phyloP scores from a whole-genome alignment of 2,329 filamentous ascomycete species.

The Sporothrix pseudoabietina region DNA sequence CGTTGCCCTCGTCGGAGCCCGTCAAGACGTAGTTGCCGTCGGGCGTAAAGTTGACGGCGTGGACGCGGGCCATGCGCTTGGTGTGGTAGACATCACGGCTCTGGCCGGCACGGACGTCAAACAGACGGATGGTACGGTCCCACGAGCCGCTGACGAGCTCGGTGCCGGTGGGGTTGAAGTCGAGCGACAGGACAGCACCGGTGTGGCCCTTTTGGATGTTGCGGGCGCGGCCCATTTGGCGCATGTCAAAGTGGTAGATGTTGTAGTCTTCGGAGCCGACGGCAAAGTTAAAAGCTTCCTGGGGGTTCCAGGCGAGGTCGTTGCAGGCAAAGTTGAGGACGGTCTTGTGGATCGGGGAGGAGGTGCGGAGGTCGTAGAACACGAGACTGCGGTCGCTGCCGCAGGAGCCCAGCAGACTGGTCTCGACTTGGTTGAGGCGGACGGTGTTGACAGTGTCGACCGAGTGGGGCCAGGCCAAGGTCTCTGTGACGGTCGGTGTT shows the following conservation, averaged over 20 bases:
- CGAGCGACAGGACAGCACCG: constrained; percentile 90
- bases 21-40: constrained; percentile 88
- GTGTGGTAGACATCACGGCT: constrained; percentile 95
- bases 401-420: constrained; percentile 82
- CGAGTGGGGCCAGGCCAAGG: constrained; percentile 49
- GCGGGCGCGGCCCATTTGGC: constrained; percentile 44
- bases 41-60: constrained; percentile 56
- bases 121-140: constrained; percentile 84
- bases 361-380: constrained; percentile 88
- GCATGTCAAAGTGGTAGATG: constrained; percentile 89
- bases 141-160: constrained; percentile 90
- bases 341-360: constrained; percentile 77
- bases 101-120: constrained; percentile 77
- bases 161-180: constrained; percentile 92
- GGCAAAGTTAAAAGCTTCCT: constrained; percentile 71
- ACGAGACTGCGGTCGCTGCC: constrained; percentile 84
- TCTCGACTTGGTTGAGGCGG: constrained; percentile 92
- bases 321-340: constrained; percentile 82
- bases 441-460: constrained; percentile 83
- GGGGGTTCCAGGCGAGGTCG: constrained; percentile 87
- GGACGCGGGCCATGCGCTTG: constrained; percentile 95
- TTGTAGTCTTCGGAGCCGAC: constrained; percentile 95
- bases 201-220: constrained; percentile 38
- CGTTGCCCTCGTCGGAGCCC: constrained; percentile 91
- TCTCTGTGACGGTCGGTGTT: constrained; percentile 33